Evolutionary conservation across 768 basidiomycete species (phyloP).

Genomic region (Pluteus cervinus): DNA sequence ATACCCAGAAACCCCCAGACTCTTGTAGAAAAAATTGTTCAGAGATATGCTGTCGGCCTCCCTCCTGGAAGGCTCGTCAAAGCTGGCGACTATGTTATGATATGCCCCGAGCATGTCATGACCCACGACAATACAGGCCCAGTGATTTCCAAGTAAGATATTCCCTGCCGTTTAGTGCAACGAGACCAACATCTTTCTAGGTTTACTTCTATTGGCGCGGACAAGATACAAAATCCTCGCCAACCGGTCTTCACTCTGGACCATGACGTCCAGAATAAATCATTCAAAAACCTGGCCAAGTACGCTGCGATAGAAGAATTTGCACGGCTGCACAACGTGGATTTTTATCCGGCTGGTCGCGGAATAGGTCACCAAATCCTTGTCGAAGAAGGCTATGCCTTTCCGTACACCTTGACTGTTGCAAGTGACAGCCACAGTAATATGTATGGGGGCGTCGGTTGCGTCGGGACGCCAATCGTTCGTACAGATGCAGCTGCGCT

Average conservation of each 20-base stretch:
- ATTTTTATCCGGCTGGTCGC: conserved; percentile 96
- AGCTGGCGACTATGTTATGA: conserved; percentile 99
- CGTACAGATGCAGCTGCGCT: conserved; percentile 92
- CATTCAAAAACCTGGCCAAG: conserved; percentile 84
- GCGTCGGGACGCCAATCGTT: conserved; percentile 96
- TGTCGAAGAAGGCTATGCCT: conserved; percentile 97
- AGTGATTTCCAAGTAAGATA: conserved; percentile 87
- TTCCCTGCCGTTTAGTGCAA: conserved; percentile 3
- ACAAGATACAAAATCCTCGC: conserved; percentile 65
- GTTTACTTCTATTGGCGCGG: conserved; percentile 93
- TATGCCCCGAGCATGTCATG: conserved; percentile 97
- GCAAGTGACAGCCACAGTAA: conserved; percentile 97
- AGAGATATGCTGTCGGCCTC: conserved; percentile 91
- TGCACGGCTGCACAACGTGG: conserved; percentile 76
- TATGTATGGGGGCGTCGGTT: conserved; percentile 98
- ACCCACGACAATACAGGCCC: conserved; percentile 98
- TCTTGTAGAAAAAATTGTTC: conserved; percentile 94
- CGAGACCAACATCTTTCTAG: conserved; percentile 31
- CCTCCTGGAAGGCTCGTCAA: conserved; percentile 73
- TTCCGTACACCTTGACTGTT: conserved; percentile 92
- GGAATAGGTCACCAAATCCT: conserved; percentile 98
- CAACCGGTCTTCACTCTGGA: conserved; percentile 97
- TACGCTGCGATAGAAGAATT: conserved; percentile 91
- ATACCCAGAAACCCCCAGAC: conserved; percentile 62
- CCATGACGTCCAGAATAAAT: conserved; percentile 97